Evolutionary conservation across 805 yeast genomes (phyloP).

Genomic region (Dipodascus albidus): DNA sequence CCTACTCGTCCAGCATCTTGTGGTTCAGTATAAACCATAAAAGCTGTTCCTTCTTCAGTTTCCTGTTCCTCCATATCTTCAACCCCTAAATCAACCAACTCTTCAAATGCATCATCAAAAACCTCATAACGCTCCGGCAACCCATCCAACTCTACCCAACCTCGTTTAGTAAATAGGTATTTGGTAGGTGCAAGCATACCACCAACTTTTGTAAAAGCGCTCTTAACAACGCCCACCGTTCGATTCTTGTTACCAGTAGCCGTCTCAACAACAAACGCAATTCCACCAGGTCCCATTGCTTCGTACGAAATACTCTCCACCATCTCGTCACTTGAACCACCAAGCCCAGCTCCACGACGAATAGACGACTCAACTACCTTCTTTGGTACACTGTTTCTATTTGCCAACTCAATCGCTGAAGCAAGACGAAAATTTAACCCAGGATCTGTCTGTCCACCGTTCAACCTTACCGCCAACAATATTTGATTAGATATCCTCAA

Average conservation of each 20-base stretch:
- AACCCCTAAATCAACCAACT: slow-evolving; percentile 59
- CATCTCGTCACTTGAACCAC: slow-evolving; percentile 29
- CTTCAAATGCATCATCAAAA: slow-evolving; percentile 62
- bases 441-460: slow-evolving; percentile 57
- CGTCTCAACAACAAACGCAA: slow-evolving; percentile 75
- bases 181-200: slow-evolving; percentile 65
- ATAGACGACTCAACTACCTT: slow-evolving; percentile 81
- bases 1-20: slow-evolving; percentile 52
- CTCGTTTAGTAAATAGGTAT: slow-evolving; percentile 68
- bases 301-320: slow-evolving; percentile 61
- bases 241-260: slow-evolving; percentile 82
- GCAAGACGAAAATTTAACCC: slow-evolving; percentile 47
- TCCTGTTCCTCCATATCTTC: slow-evolving; percentile 37
- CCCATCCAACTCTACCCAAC: slow-evolving; percentile 47
- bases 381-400: slow-evolving; percentile 64
- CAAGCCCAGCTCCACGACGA: slow-evolving; percentile 69
- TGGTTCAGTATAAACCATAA: slow-evolving; percentile 48
- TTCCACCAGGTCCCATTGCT: slow-evolving; percentile 89
- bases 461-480: slow-evolving; percentile 53
- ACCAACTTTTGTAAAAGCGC: slow-evolving; percentile 52
- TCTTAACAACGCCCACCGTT: slow-evolving; percentile 63
- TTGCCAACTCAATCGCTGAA: slow-evolving; percentile 69
- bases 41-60: slow-evolving; percentile 28
- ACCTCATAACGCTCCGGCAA: slow-evolving; percentile 12
- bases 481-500: slow-evolving; percentile 64